These are phyloP conservation scores for Solanum dulcamara DNA, from an alignment of 257 asterid species.

Conservation along the genomic window DNA sequence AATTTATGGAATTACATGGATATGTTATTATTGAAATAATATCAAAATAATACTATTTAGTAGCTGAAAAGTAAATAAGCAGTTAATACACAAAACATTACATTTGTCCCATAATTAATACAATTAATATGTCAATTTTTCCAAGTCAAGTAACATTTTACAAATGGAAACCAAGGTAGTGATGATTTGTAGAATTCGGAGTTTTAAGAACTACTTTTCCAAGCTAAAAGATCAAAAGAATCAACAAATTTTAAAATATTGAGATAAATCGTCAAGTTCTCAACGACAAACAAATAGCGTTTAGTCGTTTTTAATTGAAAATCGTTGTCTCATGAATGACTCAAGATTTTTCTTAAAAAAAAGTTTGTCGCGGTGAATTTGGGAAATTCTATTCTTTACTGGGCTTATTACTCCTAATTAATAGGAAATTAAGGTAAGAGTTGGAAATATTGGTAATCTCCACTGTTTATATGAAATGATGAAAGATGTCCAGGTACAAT, in stretches of 20 bases:
- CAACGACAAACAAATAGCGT: background rate
- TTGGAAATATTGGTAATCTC: background rate
- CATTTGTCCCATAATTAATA: too few species aligned
- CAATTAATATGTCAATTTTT: background rate
- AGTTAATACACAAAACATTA: too few species aligned
- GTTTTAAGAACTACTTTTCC: background rate
- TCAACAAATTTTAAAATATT: too few species aligned
- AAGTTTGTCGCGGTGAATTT: background rate
- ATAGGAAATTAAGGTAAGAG: background rate
- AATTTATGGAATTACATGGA: too few species aligned
- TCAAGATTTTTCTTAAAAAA: background rate
- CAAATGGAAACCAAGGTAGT: background rate
- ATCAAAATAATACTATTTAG: too few species aligned
- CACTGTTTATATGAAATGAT: background rate
- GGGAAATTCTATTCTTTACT: too few species aligned
- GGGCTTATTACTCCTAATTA: too few species aligned
- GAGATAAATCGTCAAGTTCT: fast-evolving
- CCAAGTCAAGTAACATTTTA: background rate
- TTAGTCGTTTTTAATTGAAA: background rate
- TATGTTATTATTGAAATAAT: too few species aligned
- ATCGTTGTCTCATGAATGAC: background rate
- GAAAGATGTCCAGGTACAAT: slow-evolving; percentile 3
- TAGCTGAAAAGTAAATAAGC: background rate
- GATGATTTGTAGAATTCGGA: background rate
- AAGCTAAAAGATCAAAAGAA: background rate